These are phyloP conservation scores for Ceratobasidium sp. DNA, from an alignment of 1,284 basidiomycete genomes.

Conservation along the genomic window DNA sequence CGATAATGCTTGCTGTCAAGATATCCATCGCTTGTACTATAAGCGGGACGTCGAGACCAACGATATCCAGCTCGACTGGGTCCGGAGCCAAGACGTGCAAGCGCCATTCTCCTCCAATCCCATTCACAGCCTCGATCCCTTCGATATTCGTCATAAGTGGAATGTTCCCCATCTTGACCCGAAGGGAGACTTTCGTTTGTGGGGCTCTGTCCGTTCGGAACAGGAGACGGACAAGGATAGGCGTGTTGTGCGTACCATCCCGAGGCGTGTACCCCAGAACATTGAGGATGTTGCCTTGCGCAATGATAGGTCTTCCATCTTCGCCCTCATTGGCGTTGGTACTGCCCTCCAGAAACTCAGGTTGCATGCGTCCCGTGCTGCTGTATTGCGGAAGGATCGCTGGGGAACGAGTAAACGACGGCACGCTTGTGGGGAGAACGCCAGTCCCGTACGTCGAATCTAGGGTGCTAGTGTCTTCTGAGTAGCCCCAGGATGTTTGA, in stretches of 20 bases:
- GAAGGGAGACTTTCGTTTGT: neutral
- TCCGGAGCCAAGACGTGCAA: constrained; percentile 21
- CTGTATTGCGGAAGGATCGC: constrained; percentile 8
- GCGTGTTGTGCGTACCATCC: neutral
- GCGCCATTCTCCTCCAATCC: neutral
- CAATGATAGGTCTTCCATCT: constrained; percentile 6
- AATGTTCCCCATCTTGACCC: constrained; percentile 33
- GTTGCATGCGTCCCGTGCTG: constrained; percentile 16
- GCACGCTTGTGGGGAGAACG: neutral
- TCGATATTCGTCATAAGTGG: constrained; percentile 2
- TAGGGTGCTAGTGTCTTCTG: neutral
- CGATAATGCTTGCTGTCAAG: neutral
- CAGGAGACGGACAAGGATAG: constrained; percentile 5
- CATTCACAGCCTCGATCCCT: neutral
- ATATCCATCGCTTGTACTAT: constrained; percentile 2
- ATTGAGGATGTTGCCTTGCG: neutral
- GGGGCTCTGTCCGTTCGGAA: neutral
- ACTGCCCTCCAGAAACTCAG: constrained; percentile 7
- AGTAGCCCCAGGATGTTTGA: neutral
- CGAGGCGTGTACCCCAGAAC: constrained; percentile 9
- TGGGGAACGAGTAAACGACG: neutral
- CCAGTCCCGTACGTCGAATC: neutral
- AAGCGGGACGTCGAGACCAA: constrained; percentile 14
- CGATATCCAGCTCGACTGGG: constrained; percentile 5
- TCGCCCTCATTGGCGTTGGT: neutral